Evolutionary conservation across 148 eudicot genomes (phyloP).

Genomic region (Camellia japonica): DNA sequence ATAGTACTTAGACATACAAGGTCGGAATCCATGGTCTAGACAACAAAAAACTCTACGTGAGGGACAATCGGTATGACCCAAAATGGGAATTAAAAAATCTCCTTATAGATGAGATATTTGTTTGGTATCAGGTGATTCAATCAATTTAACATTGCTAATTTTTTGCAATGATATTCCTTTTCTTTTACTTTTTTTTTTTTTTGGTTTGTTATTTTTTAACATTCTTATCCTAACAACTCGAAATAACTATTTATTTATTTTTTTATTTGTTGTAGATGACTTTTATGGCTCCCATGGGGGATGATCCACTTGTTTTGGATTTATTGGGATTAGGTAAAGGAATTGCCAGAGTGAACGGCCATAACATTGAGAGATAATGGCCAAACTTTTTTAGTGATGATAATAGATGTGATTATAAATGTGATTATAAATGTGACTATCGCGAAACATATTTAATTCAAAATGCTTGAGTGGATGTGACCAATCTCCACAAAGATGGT

Average conservation of each 20-base stretch:
- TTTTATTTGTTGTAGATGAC: constrained; percentile 18
- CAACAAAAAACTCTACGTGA: constrained; percentile 2
- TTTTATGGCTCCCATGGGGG: constrained; percentile 32
- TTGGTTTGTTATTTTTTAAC: no score
- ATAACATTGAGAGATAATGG: constrained; percentile 39
- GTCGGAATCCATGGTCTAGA: constrained; percentile 36
- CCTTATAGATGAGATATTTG: constrained; percentile 24
- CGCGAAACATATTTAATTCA: constrained; percentile 10
- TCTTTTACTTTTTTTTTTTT: no score
- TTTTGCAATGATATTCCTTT: neutral
- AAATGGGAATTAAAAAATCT: constrained; percentile 23
- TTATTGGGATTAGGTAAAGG: constrained; percentile 39
- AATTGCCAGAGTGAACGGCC: constrained; percentile 38
- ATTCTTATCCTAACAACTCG: neutral
- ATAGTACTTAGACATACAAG: constrained; percentile 25
- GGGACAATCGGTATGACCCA: neutral
- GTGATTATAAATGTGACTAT: constrained; percentile 21
- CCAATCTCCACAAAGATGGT: constrained; percentile 35
- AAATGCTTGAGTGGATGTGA: constrained; percentile 28
- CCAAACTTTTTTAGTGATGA: constrained; percentile 6
- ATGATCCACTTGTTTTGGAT: constrained; percentile 40
- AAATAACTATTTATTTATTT: neutral
- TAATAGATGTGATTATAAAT: neutral
- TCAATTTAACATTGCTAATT: neutral
- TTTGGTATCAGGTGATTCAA: constrained; percentile 50